phyloP scores from a whole-genome alignment of 768 basidiomycete genomes.

The Serendipita indica region DNA sequence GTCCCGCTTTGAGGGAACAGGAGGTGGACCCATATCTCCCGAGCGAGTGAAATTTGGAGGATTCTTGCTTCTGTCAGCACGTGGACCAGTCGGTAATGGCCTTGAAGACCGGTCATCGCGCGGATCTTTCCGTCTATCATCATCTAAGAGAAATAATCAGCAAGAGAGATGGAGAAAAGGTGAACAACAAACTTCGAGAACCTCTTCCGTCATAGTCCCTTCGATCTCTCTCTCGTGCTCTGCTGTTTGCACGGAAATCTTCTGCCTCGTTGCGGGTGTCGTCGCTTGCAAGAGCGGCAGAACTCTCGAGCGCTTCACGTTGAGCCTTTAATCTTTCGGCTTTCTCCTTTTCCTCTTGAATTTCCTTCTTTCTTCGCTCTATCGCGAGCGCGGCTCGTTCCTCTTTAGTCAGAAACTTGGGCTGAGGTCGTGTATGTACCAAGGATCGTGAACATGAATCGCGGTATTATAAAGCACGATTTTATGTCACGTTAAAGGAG shows the following conservation, averaged over 20 bases:
- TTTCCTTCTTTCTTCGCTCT: constrained; percentile 70
- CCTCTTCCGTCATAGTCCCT: constrained; percentile 9
- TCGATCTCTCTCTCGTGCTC: constrained; percentile 23
- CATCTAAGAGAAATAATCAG: constrained; percentile 19
- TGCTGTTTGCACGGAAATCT: background rate
- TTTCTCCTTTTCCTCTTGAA: constrained; percentile 51
- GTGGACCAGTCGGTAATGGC: constrained; percentile 64
- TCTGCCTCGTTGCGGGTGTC: constrained; percentile 37
- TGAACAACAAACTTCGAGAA: constrained; percentile 26
- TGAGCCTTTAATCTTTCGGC: constrained; percentile 47
- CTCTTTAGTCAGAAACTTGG: constrained; percentile 86
- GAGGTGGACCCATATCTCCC: constrained; percentile 37
- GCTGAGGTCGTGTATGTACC: constrained; percentile 33
- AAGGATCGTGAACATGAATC: background rate
- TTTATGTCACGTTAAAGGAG: background rate
- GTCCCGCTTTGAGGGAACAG: constrained; percentile 17
- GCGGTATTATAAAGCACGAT: background rate
- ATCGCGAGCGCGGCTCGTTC: constrained; percentile 83
- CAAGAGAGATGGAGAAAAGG: background rate
- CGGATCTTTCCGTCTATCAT: constrained; percentile 22
- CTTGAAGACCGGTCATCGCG: constrained; percentile 25
- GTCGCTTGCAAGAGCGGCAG: constrained; percentile 35
- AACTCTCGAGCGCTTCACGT: constrained; percentile 56
- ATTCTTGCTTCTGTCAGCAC: constrained; percentile 49
- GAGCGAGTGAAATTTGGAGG: constrained; percentile 23